Conservation (phyloP, 768 basidiomycete species). For the Termitomyces sp. region DNA sequence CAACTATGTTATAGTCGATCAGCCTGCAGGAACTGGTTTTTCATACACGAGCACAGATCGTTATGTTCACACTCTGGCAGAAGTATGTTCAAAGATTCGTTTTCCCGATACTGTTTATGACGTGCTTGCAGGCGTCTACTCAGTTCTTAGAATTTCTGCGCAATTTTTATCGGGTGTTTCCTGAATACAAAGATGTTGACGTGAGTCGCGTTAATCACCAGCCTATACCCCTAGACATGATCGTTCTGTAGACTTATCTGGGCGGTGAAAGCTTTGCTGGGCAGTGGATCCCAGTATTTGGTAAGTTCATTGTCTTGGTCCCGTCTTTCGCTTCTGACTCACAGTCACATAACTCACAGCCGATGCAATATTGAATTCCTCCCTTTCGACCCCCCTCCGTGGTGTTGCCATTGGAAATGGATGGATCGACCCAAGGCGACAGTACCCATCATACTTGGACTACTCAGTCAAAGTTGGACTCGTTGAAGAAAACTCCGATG, state of each 20-base stretch:
- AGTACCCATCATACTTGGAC: conserved; percentile 89
- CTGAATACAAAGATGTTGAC: conserved; percentile 79
- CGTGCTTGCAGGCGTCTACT: conserved; percentile 51
- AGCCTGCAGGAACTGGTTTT: conserved; percentile 94
- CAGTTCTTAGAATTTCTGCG: conserved; percentile 82
- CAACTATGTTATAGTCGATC: conserved; percentile 67
- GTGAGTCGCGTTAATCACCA: conserved; percentile 25
- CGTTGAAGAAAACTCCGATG: conserved; percentile 67
- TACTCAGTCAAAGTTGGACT: conserved; percentile 79
- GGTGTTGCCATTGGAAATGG: conserved; percentile 96
- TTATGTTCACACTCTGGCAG: conserved; percentile 75
- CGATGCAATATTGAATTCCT: conserved; percentile 66
- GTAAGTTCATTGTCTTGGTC: conserved; percentile 31
- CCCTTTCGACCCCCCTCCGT: conserved; percentile 57
- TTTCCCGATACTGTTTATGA: conserved; percentile 2
- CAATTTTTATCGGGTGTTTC: conserved; percentile 90
- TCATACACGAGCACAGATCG: conserved; percentile 85
- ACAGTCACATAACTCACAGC: conserved; percentile 40
- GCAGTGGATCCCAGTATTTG: conserved; percentile 96
- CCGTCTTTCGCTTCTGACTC: not conserved
- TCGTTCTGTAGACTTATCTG: conserved; percentile 75
- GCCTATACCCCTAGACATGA: not conserved
- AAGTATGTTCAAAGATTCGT: conserved; percentile 34
- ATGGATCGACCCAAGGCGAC: conserved; percentile 88
- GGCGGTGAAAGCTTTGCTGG: conserved; percentile 97